Evolutionary conservation across 768 basidiomycete species (phyloP).

Genomic region (Mycena chlorophos): DNA sequence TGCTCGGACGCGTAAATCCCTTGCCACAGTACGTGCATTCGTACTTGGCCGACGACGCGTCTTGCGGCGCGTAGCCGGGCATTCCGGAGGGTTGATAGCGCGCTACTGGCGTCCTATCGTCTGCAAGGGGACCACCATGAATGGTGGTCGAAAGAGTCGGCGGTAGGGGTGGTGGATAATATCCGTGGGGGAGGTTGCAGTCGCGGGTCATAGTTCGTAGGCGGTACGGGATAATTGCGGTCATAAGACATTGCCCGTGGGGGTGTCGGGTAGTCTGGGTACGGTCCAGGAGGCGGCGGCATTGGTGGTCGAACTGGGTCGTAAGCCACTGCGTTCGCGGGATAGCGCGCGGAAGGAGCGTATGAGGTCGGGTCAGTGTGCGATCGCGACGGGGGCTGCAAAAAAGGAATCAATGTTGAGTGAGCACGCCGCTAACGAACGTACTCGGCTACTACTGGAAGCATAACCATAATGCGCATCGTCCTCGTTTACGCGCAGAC

Average conservation of each 20-base stretch:
- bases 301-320: too few species aligned
- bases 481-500: conserved; percentile 44
- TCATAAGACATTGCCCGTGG: conserved; percentile 21
- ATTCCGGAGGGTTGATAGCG: conserved; percentile 24
- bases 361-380: conserved; percentile 14
- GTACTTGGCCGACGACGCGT: conserved; percentile 49
- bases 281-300: conserved; percentile 1
- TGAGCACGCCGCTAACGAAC: background rate
- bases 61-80: conserved; percentile 15
- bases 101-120: conserved; percentile 39
- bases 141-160: conserved; percentile 14
- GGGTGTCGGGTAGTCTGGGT: conserved; percentile 2
- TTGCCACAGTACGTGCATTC: conserved; percentile 80
- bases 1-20: conserved; percentile 80
- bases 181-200: conserved; percentile 6
- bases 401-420: background rate
- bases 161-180: conserved; percentile 12
- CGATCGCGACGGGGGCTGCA: conserved; percentile 17
- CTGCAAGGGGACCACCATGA: conserved; percentile 24
- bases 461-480: conserved; percentile 22
- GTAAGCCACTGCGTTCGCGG: conserved; percentile 9
- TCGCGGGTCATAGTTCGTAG: conserved; percentile 12
- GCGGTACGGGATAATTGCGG: conserved; percentile 6
- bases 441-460: conserved; percentile 10
- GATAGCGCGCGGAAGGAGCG: conserved; percentile 11